phyloP scores from a whole-genome alignment of 768 basidiomycete genomes.

The Rhodocollybia butyracea region DNA sequence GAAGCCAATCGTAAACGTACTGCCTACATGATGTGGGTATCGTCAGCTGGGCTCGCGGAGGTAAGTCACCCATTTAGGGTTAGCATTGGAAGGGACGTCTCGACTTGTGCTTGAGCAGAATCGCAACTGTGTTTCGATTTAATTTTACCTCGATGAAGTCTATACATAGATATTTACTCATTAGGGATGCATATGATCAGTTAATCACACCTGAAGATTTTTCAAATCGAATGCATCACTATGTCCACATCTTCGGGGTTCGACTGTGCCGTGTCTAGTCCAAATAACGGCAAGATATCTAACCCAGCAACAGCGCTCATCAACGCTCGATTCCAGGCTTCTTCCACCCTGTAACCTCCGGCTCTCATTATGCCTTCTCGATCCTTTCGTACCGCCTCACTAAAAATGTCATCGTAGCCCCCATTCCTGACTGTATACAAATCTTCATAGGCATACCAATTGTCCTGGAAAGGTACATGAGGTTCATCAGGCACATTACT shows the following conservation, averaged over 20 bases:
- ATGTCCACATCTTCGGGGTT: constrained; percentile 36
- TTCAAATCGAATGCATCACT: constrained; percentile 39
- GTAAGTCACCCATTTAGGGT: too few relatives aligned
- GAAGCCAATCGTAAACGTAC: too few relatives aligned
- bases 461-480: constrained; percentile 74
- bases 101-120: too few relatives aligned
- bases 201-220: too few relatives aligned
- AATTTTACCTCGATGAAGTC: not conserved
- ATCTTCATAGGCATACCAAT: constrained; percentile 75
- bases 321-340: constrained; percentile 84
- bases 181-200: too few relatives aligned
- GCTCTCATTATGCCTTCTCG: constrained; percentile 77
- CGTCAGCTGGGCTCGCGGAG: too few relatives aligned
- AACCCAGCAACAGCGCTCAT: constrained; percentile 70
- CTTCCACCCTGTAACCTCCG: constrained; percentile 78
- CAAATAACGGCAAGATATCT: constrained; percentile 53
- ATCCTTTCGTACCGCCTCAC: constrained; percentile 74
- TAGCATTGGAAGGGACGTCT: too few relatives aligned
- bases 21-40: too few relatives aligned
- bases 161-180: too few relatives aligned
- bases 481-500: constrained; percentile 75
- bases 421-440: constrained; percentile 49
- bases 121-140: too few relatives aligned
- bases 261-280: constrained; percentile 17
- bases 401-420: constrained; percentile 69